Evolutionary conservation across 257 asterid genomes (phyloP), one percentile per base, ranked within the genome.

Genomic region (Capsicum rhomboideum): DNA sequence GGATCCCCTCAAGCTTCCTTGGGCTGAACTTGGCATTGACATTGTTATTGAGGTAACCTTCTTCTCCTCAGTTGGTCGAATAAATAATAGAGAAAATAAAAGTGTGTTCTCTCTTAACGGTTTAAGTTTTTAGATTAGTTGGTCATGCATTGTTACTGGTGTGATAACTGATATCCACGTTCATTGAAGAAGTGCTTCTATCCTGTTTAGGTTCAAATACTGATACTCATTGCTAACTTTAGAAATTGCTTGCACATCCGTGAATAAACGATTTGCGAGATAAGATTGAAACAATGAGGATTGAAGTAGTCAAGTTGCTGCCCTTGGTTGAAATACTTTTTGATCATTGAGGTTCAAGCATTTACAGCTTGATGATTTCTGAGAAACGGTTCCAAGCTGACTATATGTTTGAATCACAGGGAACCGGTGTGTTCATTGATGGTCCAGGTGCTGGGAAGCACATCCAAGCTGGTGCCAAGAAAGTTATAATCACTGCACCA

Each of bases 381-480:
- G 40, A 23, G 80, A 75, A 75, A 75, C 46, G 59, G 44, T 26
- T 75, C 80, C 23, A 0, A 75, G 16, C 63, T 75, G 46, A 66
- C 20, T 50, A 58, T 79, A 63, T 4, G 42, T 56, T 56, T 80
- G 72, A 82, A 81, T 83, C 69, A 67, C 87, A 94, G 97, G 99
- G 99, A 84, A 96, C 98, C 0, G 98, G 98, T 78, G 99, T 94
- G 52, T 96, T 96, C 6, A 97, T 94, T 64, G 99, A 94, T 80
- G 97, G 99, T 10, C 99, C 99, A 2, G 98, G 99, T 74, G 99
- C 99, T 1, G 98, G 99, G 53, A 94, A 96, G 90, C 99, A 96
- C 85, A 90, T 96, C 93, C 98, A 94, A 89, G 99, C 98, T 6
- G 99, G 99, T 63, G 99, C 98, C 29, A 93, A 94, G 94, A 96